Percentiles rank a stretch among this genome's conserved stretches.
These are phyloP conservation scores for Neofusicoccum cordaticola DNA, from an alignment of 2,329 filamentous ascomycete genomes.

Conservation along the genomic window DNA sequence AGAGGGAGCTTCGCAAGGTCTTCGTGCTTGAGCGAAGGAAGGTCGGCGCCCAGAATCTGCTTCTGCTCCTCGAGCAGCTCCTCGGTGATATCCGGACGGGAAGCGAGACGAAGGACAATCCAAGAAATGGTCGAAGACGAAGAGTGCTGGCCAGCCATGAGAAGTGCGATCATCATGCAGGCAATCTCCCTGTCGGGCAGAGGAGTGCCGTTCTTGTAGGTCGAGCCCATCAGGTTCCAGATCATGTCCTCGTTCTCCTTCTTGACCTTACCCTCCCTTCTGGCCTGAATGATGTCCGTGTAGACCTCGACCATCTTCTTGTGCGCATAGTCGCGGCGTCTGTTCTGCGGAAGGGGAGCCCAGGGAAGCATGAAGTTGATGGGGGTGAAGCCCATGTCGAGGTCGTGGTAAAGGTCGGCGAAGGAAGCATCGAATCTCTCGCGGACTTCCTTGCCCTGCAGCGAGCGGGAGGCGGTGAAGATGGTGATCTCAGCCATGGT, in stretches of 20 bases:
- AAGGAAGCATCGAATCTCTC: slow-evolving; percentile 76
- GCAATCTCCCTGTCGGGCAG: slow-evolving; percentile 84
- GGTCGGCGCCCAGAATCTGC: slow-evolving; percentile 66
- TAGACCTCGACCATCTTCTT: slow-evolving; percentile 78
- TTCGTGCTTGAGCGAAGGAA: slow-evolving; percentile 74
- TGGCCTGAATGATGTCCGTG: slow-evolving; percentile 74
- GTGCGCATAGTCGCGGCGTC: slow-evolving; percentile 75
- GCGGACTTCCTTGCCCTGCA: slow-evolving; percentile 82
- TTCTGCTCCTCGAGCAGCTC: slow-evolving; percentile 83
- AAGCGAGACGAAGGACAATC: slow-evolving; percentile 79
- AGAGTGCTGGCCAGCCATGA: slow-evolving; percentile 90
- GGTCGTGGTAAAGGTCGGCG: slow-evolving; percentile 79
- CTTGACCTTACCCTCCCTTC: slow-evolving; percentile 53
- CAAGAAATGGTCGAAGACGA: slow-evolving; percentile 81
- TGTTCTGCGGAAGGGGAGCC: slow-evolving; percentile 86
- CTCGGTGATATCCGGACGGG: slow-evolving; percentile 72
- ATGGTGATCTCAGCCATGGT: slow-evolving; percentile 84
- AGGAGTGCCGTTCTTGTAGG: slow-evolving; percentile 76
- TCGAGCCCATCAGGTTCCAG: slow-evolving; percentile 81
- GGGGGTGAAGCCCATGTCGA: slow-evolving; percentile 85
- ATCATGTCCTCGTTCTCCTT: slow-evolving; percentile 72
- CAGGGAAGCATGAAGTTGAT: slow-evolving; percentile 90
- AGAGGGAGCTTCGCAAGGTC: slow-evolving; percentile 75
- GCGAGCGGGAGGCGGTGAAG: slow-evolving; percentile 80
- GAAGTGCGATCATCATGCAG: slow-evolving; percentile 89